Evolutionary conservation across 2,329 filamentous ascomycete genomes (phyloP).

Genomic region (Hypoxylon sp.): DNA sequence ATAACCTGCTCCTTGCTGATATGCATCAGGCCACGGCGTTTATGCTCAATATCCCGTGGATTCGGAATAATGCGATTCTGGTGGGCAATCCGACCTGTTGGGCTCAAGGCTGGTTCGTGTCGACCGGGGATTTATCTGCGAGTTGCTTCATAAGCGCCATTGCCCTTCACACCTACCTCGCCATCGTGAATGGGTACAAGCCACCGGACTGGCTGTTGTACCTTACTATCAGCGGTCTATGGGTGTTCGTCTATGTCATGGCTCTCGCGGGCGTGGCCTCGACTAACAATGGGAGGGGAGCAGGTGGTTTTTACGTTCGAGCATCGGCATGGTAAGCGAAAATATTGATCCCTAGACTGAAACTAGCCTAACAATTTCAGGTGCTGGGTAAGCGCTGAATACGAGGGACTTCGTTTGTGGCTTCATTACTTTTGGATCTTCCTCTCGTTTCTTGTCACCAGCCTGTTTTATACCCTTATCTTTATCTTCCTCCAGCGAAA

Average conservation of each 20-base stretch:
- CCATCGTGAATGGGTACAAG: slow-evolving; percentile 67
- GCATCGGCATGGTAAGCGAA: slow-evolving; percentile 70
- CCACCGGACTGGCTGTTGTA: slow-evolving; percentile 65
- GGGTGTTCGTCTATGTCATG: slow-evolving; percentile 70
- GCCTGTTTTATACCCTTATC: slow-evolving; percentile 53
- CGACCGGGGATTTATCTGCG: slow-evolving; percentile 73
- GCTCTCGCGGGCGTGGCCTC: slow-evolving; percentile 63
- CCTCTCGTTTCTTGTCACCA: slow-evolving; percentile 52
- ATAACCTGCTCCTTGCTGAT: slow-evolving; percentile 76
- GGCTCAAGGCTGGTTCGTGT: slow-evolving; percentile 76
- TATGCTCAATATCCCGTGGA: slow-evolving; percentile 70
- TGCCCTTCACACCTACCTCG: slow-evolving; percentile 74
- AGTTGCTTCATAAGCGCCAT: slow-evolving; percentile 76
- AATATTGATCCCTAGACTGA: neutral
- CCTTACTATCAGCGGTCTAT: slow-evolving; percentile 59
- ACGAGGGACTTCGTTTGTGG: slow-evolving; percentile 65
- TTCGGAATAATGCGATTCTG: slow-evolving; percentile 64
- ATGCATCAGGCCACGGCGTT: slow-evolving; percentile 75
- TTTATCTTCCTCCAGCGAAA: slow-evolving; percentile 51
- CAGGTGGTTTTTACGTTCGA: slow-evolving; percentile 68
- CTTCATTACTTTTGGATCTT: slow-evolving; percentile 74
- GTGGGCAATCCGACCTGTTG: slow-evolving; percentile 67
- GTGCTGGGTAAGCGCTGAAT: slow-evolving; percentile 71
- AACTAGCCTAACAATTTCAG: slow-evolving; percentile 42
- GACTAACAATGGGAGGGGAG: slow-evolving; percentile 56